These are phyloP conservation scores for Naganishia randhawae DNA, from an alignment of 768 basidiomycete species.

Conservation along the genomic window DNA sequence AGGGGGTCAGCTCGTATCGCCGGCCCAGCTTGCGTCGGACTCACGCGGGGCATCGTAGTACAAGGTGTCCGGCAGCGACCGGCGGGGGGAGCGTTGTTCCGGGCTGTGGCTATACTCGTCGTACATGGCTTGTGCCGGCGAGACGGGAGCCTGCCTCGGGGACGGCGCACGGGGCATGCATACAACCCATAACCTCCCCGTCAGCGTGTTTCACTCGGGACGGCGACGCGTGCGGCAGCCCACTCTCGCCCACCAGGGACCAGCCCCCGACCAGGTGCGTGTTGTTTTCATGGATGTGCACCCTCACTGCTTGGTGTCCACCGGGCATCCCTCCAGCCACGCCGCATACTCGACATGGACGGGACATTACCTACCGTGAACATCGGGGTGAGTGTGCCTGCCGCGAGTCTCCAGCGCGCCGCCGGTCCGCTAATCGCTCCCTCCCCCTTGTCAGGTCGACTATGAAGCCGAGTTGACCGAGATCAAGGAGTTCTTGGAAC, in stretches of 20 bases:
- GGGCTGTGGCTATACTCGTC: constrained; percentile 16
- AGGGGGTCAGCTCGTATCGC: background rate
- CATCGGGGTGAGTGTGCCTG: constrained; percentile 23
- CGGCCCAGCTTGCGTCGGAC: no score
- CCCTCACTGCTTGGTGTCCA: no score
- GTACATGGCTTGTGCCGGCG: no score
- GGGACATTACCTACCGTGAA: constrained; percentile 27
- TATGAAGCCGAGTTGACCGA: constrained; percentile 17
- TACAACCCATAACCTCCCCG: no score
- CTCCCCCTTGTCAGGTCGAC: no score
- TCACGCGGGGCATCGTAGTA: constrained; percentile 83
- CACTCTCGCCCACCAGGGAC: no score
- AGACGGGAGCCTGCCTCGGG: no score
- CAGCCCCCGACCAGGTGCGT: no score
- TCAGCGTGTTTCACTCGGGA: no score
- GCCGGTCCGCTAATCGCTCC: no score
- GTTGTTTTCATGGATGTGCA: background rate
- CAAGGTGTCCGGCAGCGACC: constrained; percentile 47
- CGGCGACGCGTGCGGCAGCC: no score
- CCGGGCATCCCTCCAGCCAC: background rate
- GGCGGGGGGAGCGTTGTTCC: constrained; percentile 12
- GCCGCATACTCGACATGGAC: constrained; percentile 17
- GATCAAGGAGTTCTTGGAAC: constrained; percentile 37
- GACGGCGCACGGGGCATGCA: no score
- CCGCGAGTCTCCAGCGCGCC: background rate